phyloP scores from a whole-genome alignment of 371 early-diverging fungal species.

The Mucor circinelloides region DNA sequence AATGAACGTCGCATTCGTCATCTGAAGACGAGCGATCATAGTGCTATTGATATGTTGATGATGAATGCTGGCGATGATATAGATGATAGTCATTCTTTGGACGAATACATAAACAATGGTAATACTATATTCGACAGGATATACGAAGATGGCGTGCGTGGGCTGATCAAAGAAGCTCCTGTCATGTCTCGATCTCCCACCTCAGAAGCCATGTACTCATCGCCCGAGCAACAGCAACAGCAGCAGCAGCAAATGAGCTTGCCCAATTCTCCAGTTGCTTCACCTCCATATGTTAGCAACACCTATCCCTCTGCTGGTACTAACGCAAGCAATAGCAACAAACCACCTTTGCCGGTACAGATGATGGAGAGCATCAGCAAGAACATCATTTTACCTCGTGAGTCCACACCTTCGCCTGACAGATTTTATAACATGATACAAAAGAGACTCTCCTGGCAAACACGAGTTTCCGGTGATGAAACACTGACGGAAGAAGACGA shows the following conservation, averaged over 20 bases:
- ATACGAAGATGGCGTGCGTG: constrained; percentile 60
- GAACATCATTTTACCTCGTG: constrained; percentile 11
- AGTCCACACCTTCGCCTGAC: constrained; percentile 49
- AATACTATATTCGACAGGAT: constrained; percentile 61
- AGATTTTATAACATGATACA: constrained; percentile 50
- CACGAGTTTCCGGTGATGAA: constrained; percentile 21
- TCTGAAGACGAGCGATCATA: constrained; percentile 33
- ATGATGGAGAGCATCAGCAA: constrained; percentile 5
- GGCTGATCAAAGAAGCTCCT: constrained; percentile 28
- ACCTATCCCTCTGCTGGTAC: background rate
- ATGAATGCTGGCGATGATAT: constrained; percentile 9
- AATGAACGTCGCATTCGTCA: constrained; percentile 76
- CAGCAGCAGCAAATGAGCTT: constrained; percentile 12
- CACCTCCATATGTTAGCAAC: constrained; percentile 10
- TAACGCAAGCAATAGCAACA: background rate
- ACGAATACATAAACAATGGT: constrained; percentile 49
- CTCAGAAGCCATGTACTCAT: background rate
- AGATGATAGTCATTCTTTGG: constrained; percentile 25
- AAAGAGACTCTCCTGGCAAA: constrained; percentile 39
- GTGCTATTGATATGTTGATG: background rate
- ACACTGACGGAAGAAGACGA: constrained; percentile 28
- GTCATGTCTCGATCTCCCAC: constrained; percentile 3
- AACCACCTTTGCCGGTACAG: background rate
- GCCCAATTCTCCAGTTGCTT: constrained; percentile 23
- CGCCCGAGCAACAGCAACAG: background rate